Evolutionary conservation across 352 stramenopile genomes (phyloP).

Genomic region (Phytophthora agathidicida): DNA sequence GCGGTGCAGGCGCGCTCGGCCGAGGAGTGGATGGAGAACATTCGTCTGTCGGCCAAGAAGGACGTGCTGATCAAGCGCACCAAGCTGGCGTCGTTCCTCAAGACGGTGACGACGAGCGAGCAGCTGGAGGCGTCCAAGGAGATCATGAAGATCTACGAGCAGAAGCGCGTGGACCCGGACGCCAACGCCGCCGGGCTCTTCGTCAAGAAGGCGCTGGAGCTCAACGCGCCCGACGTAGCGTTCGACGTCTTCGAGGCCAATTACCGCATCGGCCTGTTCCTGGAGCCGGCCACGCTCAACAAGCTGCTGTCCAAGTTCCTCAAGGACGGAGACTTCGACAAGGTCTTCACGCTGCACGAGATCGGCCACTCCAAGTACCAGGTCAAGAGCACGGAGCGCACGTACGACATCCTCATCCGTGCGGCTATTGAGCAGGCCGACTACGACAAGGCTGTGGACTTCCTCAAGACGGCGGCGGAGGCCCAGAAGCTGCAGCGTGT

Average conservation of each 20-base stretch:
- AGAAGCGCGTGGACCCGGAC: constrained; percentile 84
- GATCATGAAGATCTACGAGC: constrained; percentile 90
- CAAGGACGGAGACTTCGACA: constrained; percentile 78
- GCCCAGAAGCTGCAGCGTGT: constrained; percentile 80
- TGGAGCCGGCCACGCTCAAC: constrained; percentile 82
- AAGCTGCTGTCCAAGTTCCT: constrained; percentile 87
- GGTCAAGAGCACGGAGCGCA: constrained; percentile 85
- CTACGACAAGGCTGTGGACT: constrained; percentile 70
- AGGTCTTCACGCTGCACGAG: constrained; percentile 79
- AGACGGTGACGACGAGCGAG: constrained; percentile 82
- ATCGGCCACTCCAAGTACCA: constrained; percentile 82
- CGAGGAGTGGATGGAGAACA: constrained; percentile 86
- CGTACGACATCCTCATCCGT: constrained; percentile 85
- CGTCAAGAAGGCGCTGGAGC: constrained; percentile 85
- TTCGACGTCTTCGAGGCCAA: constrained; percentile 84
- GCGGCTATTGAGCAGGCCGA: constrained; percentile 78
- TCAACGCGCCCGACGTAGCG: constrained; percentile 69
- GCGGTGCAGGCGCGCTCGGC: constrained; percentile 56
- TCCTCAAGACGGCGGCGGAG: constrained; percentile 79
- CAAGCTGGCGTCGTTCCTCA: constrained; percentile 85
- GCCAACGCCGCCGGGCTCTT: constrained; percentile 77
- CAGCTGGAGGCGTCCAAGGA: constrained; percentile 81
- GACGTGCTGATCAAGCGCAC: constrained; percentile 84
- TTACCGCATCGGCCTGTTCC: constrained; percentile 84
- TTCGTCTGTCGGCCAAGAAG: constrained; percentile 70